Evolutionary conservation across 1,284 basidiomycete genomes (phyloP), one percentile per base, ranked within the genome.

Genomic region (Fomitopsis pinicola): DNA sequence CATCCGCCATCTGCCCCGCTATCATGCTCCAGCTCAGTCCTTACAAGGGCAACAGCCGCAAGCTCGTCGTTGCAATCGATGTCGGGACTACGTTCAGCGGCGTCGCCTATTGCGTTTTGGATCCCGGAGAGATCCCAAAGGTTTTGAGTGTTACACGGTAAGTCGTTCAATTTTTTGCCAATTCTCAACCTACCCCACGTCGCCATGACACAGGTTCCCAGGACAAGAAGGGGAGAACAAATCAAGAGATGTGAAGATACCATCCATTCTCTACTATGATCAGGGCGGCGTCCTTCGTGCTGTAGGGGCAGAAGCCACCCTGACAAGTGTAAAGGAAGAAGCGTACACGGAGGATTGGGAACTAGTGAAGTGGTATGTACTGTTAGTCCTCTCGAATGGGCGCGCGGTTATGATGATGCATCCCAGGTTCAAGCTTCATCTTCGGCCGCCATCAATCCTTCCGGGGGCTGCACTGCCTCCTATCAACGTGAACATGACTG

Each of bases 361-460:
- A 5, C 80, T 77, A 38, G 77, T 81, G 0, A 79, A 82, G 70
- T 86, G 83, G 84, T 84, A 58, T 22, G 63, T 65, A 60, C 15
- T 28, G 8, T 33, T 33, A 8, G 8, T 33, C 1, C 30, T 33
- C 30, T 33, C 30, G 30, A 33, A 2, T 33, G 30, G 30, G 30
- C 30, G 30, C 8, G 30, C 8, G 15, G 19, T 8, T 30, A 61
- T 12, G 22, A n/a, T 36, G 44, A n/a, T 36, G 44, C 19, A 30
- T 15, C 12, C 26, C 22, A 86, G 84, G 85, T 87, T 85, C 75
- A 86, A 87, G 66, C 69, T 87, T 0, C 78, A 84, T 64, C 70
- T 87, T 3, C 77, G 80, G 0, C 80, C 81, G 4, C 64, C 64
- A 15, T 71, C 74, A 19, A 67, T 46, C 26, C 45, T 46, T 28